Evolutionary conservation across 306 rosid species (phyloP), one percentile per base, ranked within the genome.

Genomic region (Ochetophila trinervis): DNA sequence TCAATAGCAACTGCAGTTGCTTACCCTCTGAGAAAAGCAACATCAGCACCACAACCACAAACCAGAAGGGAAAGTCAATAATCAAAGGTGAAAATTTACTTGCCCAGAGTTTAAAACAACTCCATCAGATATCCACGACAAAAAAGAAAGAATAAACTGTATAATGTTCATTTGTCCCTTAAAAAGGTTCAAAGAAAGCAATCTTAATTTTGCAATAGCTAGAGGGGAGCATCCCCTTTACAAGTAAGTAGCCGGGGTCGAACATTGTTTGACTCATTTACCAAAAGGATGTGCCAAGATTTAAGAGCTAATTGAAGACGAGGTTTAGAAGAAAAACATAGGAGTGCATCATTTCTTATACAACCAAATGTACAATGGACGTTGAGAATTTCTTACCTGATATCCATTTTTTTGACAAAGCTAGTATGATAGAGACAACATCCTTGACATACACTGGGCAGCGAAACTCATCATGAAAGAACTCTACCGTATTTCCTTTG

Each of bases 381-480:
- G 21, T 34, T 64, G 21, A 34, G 66, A 71, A 21, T 56, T 66
- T 20, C 61, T 52, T 83, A 93, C 96, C 97, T 70, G 97, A 83
- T 65, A 86, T 76, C 91, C 88, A 84, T 70, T 76, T 82, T 66
- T 66, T 83, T 20, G 90, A 81, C 77, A 93, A 62, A 65, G 86
- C 82, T 60, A 82, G 69, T 45, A 89, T 75, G 70, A 82, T 51
- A 62, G 75, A 58, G 50, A 89, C 84, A 2, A 89, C 89, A 71
- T 93, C 97, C 82, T 80, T 86, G 55, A 93, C 96, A 79, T 82
- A 89, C 51, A 89, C 80, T 14, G 97, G 98, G 75, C 96, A 93
- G 21, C 96, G 88, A 54, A 87, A 93, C 78, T 93, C 96, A 23
- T 93, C 94, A 34, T 87, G 87, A 70, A 89, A 93, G 82, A 93